Evolutionary conservation across 2,329 filamentous ascomycete species (phyloP).

Genomic region (Pestalotiopsis sp.): DNA sequence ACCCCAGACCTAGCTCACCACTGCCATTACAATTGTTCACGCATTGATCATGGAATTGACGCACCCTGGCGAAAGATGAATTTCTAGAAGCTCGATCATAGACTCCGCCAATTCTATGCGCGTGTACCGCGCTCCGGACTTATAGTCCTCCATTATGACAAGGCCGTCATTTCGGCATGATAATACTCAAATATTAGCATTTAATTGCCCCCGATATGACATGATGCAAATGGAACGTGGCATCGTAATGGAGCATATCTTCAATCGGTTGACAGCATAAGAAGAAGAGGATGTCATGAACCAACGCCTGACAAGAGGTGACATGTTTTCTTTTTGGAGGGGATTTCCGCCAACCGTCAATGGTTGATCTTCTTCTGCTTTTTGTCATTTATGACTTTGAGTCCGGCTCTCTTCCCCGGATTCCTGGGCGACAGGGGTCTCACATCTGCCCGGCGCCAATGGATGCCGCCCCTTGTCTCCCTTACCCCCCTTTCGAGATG

Average conservation of each 20-base stretch:
- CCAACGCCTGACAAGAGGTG: neutral
- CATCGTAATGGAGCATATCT: neutral
- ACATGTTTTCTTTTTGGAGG: neutral
- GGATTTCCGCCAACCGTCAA: neutral
- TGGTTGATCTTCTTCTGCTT: conserved; percentile 2
- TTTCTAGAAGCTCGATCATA: conserved; percentile 9
- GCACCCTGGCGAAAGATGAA: neutral
- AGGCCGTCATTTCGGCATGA: neutral
- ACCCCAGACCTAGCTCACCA: neutral
- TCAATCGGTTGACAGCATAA: neutral
- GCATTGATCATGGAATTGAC: neutral
- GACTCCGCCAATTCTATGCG: neutral
- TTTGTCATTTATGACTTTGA: conserved; percentile 11
- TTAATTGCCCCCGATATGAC: neutral
- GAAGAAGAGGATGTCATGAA: neutral
- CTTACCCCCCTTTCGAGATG: neutral
- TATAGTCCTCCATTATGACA: neutral
- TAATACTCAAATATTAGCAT: neutral
- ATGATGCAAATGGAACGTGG: neutral
- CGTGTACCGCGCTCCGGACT: neutral
- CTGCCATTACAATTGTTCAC: neutral
- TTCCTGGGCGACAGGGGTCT: neutral
- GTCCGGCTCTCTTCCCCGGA: conserved; percentile 10
- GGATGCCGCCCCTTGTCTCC: neutral
- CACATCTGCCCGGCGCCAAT: neutral